Evolutionary conservation across 2,329 filamentous ascomycete species (phyloP).

Genomic region (Amesomyces nigricolor): DNA sequence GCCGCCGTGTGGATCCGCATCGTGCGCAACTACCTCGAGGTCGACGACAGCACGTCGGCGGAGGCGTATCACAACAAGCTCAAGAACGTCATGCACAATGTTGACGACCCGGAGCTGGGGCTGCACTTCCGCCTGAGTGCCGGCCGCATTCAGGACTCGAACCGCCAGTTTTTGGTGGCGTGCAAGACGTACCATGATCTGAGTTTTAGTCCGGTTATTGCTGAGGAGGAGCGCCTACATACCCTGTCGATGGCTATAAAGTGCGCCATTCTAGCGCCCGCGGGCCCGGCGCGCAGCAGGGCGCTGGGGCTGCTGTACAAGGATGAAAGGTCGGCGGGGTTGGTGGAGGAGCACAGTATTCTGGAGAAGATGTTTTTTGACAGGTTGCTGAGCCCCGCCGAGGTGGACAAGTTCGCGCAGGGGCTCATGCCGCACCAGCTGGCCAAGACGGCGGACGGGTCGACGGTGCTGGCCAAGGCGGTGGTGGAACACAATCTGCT

Average conservation of each 20-base stretch:
- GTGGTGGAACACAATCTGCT: conserved; percentile 95
- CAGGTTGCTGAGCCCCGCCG: conserved; percentile 70
- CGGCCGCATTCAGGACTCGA: conserved; percentile 86
- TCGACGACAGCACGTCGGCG: conserved; percentile 80
- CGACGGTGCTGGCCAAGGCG: conserved; percentile 86
- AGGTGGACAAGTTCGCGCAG: conserved; percentile 80
- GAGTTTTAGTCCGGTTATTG: conserved; percentile 70
- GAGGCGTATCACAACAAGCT: conserved; percentile 89
- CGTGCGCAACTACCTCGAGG: conserved; percentile 88
- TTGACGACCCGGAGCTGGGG: conserved; percentile 66
- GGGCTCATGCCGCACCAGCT: conserved; percentile 82
- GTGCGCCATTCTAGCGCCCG: conserved; percentile 87
- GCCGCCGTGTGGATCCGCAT: conserved; percentile 88
- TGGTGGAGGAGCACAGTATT: conserved; percentile 78
- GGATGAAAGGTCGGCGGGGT: conserved; percentile 72
- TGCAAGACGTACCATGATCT: conserved; percentile 84
- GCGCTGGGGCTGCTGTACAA: conserved; percentile 83
- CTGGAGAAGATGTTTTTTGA: conserved; percentile 98
- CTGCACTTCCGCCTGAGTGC: conserved; percentile 88
- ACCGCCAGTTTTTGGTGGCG: conserved; percentile 82
- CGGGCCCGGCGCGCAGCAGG: conserved; percentile 76
- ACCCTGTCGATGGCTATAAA: conserved; percentile 83
- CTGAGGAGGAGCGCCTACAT: conserved; percentile 77
- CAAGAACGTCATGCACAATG: conserved; percentile 82
- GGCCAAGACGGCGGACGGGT: conserved; percentile 81